These are phyloP conservation scores for Russula virescens DNA, from an alignment of 768 basidiomycete genomes.

Conservation along the genomic window DNA sequence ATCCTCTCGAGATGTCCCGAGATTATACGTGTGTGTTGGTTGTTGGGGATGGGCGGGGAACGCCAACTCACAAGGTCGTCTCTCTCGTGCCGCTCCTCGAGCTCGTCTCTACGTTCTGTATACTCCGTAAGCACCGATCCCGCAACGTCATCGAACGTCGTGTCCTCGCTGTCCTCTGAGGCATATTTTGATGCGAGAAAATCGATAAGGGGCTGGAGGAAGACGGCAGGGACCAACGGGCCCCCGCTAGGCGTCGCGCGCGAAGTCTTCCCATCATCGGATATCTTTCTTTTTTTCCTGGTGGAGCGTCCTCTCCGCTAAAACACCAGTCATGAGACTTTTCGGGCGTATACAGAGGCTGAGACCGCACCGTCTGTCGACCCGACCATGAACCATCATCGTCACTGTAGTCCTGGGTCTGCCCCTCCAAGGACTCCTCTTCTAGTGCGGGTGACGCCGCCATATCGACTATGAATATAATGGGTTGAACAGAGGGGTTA, in stretches of 20 bases:
- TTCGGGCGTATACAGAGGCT: neutral
- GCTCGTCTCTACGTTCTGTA: constrained; percentile 11
- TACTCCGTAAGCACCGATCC: constrained; percentile 10
- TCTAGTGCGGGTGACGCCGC: neutral
- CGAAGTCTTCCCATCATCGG: neutral
- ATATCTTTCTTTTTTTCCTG: constrained; percentile 11
- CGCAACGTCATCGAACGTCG: constrained; percentile 8
- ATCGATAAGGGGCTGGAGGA: constrained; percentile 22
- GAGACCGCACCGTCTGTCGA: constrained; percentile 7
- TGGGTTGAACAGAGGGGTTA: neutral
- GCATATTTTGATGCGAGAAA: constrained; percentile 17
- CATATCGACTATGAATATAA: neutral
- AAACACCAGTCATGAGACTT: no score
- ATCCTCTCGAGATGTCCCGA: no score
- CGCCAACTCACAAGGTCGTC: constrained; percentile 18
- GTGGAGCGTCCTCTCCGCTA: neutral
- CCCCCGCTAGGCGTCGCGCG: neutral
- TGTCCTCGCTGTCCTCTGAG: constrained; percentile 11
- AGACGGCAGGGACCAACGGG: neutral
- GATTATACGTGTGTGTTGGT: no score
- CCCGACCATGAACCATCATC: neutral
- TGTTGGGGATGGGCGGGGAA: no score
- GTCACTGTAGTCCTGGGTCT: neutral
- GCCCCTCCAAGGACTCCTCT: neutral
- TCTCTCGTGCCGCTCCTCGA: constrained; percentile 8